Evolutionary conservation across 1,284 basidiomycete genomes (phyloP).

Genomic region (Cystobasidium slooffiae): DNA sequence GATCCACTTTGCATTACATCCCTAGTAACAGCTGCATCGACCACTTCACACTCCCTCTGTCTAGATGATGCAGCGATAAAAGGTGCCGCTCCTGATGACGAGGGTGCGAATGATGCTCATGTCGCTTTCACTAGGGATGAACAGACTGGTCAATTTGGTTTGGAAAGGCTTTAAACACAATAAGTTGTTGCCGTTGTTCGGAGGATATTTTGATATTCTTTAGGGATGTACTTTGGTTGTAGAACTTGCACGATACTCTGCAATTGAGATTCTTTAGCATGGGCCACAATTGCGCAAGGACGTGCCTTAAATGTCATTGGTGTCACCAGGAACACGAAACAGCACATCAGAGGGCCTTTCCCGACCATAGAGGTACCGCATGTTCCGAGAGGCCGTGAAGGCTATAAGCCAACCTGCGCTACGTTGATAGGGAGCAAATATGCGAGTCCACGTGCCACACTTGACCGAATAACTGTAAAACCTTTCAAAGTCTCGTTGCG

Average conservation of each 20-base stretch:
- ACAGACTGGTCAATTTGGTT: slow-evolving; percentile 10
- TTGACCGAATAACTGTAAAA: background rate
- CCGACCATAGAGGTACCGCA: too few species aligned
- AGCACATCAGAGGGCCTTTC: too few species aligned
- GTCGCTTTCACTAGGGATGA: slow-evolving; percentile 11
- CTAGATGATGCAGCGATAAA: slow-evolving; percentile 10
- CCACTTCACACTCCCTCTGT: slow-evolving; percentile 1
- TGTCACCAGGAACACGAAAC: too few species aligned
- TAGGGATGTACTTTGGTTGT: too few species aligned
- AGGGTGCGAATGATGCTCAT: slow-evolving; percentile 9
- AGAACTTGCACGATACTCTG: too few species aligned
- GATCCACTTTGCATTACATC: slow-evolving; percentile 18
- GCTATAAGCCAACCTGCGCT: background rate
- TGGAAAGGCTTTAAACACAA: background rate
- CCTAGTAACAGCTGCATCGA: background rate
- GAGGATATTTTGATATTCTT: too few species aligned
- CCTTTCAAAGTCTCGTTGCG: slow-evolving; percentile 18
- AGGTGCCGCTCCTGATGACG: slow-evolving; percentile 11
- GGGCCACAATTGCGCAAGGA: too few species aligned
- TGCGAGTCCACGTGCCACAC: background rate
- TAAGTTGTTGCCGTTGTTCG: background rate
- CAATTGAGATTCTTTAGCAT: too few species aligned
- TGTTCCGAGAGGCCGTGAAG: too few species aligned
- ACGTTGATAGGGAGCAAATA: background rate
- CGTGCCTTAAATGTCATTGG: too few species aligned